Evolutionary conservation across 805 yeast species (phyloP).

Genomic region (Alloascoidea hylecoeti): DNA sequence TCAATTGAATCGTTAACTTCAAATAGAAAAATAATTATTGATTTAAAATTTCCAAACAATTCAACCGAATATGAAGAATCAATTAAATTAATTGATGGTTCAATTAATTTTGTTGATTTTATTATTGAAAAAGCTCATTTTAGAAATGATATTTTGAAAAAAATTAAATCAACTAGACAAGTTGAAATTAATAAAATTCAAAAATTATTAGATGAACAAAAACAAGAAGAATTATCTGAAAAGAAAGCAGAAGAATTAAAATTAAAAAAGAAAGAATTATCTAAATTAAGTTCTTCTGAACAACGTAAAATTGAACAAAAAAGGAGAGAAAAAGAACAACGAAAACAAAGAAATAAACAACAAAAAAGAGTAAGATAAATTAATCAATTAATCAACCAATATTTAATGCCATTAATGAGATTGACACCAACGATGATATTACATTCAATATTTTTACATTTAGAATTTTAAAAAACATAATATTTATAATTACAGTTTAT

Average conservation of each 20-base stretch:
- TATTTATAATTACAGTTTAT: too few relatives aligned
- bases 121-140: conserved; percentile 38
- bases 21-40: conserved; percentile 35
- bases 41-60: conserved; percentile 35
- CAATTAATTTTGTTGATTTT: conserved; percentile 45
- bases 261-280: conserved; percentile 42
- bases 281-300: conserved; percentile 56
- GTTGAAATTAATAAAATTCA: conserved; percentile 55
- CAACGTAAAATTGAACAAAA: conserved; percentile 68
- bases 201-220: conserved; percentile 50
- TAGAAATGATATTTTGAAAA: conserved; percentile 65
- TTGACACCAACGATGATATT: too few relatives aligned
- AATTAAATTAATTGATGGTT: conserved; percentile 34
- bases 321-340: conserved; percentile 69
- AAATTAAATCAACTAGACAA: conserved; percentile 66
- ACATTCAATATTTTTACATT: too few relatives aligned
- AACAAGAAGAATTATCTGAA: conserved; percentile 54
- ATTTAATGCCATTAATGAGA: too few relatives aligned
- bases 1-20: conserved; percentile 40
- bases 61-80: conserved; percentile 34
- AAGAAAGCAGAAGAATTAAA: conserved; percentile 60
- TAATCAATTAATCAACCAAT: too few relatives aligned
- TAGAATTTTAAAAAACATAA: too few relatives aligned
- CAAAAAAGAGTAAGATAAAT: conserved; percentile 1
- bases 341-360: conserved; percentile 42